Base-by-base conservation (phyloP, 176 grass and related monocot genomes). In the Triticum urartu region DNA sequence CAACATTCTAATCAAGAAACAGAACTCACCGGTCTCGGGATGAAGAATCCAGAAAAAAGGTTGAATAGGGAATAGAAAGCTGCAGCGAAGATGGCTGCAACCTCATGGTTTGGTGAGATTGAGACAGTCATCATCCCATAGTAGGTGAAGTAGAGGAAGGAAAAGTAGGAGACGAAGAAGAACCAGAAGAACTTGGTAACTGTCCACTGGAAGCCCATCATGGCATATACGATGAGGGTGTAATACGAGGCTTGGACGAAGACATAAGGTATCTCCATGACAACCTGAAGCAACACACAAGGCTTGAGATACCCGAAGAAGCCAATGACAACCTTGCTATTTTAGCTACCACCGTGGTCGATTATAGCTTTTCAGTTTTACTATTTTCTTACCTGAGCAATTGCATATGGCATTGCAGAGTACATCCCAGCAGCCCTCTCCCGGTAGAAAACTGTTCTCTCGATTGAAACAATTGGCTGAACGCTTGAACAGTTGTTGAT, bases 121-220 rank as follows among this genome's bases (percentile, higher is more conserved):
- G 94, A 94, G 36, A 99, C 94, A 71, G 94, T 86, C 97, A 99
- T 96, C 94, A 99, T 99, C 56, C 97, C 97, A 20, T 96, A 99
- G 85, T 93, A 99, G 48, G 97, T 96, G 94, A 94, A 99, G 80
- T 99, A 99, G 39, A 99, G 92, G 90, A 99, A 96, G 45, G 97
- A 96, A 82, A 96, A 96, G 92, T 94, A 94, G 66, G 97, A 99
- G 39, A 99, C 68, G 36, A 93, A 99, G 85, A 92, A 96, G 89
- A 99, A 99, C 97, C 97, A 99, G 40, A 90, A 78, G 82, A 99
- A 94, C 54, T 99, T 99, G 52, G 61, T 85, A 76, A 87, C 90
- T 64, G 97, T 96, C 97, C 97, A 99, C 78, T 96, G 94, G 90
- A 99, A 99, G 80, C 92, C 93, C 97, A 99, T 94, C 97, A 99